Percentiles rank a stretch among this genome's conserved stretches.
phyloP scores from a whole-genome alignment of 441 rosid species.

The Lepidium campestre region DNA sequence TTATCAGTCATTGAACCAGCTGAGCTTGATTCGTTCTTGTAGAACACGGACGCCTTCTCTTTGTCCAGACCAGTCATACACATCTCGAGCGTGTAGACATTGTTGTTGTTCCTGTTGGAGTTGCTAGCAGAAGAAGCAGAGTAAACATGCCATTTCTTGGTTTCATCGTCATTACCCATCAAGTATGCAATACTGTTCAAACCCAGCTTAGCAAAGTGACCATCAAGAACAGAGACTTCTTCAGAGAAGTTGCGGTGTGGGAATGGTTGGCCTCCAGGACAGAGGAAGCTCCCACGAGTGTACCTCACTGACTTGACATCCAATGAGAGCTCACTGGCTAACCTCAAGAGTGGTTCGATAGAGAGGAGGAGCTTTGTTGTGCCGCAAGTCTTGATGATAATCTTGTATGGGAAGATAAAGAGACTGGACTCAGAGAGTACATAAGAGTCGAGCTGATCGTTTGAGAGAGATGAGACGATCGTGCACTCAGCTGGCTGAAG shows the following conservation, averaged over 20 bases:
- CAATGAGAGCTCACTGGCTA: constrained; percentile 37
- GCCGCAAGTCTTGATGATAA: constrained; percentile 59
- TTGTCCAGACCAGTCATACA: constrained; percentile 64
- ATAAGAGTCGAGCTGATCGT: constrained; percentile 53
- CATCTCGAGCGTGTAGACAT: constrained; percentile 54
- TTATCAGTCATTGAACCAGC: constrained; percentile 45
- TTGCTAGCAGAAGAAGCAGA: constrained; percentile 38
- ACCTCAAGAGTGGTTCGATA: constrained; percentile 49
- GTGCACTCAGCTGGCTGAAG: constrained; percentile 57
- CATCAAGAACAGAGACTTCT: constrained; percentile 56
- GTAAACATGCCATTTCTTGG: constrained; percentile 63
- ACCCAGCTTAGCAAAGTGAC: constrained; percentile 40
- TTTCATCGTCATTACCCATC: constrained; percentile 43
- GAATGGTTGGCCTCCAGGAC: constrained; percentile 52
- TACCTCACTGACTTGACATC: constrained; percentile 45
- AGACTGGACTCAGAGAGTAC: constrained; percentile 76
- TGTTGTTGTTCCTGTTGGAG: background rate
- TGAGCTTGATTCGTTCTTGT: constrained; percentile 35
- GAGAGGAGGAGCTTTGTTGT: constrained; percentile 62
- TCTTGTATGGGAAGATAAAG: constrained; percentile 42
- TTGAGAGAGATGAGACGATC: constrained; percentile 54
- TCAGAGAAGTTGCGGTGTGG: constrained; percentile 63
- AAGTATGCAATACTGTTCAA: constrained; percentile 38
- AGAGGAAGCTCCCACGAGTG: constrained; percentile 66
- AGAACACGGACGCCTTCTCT: constrained; percentile 53